Base-by-base conservation (phyloP, 129 eudicot genomes). In the Escallonia herrerae region DNA sequence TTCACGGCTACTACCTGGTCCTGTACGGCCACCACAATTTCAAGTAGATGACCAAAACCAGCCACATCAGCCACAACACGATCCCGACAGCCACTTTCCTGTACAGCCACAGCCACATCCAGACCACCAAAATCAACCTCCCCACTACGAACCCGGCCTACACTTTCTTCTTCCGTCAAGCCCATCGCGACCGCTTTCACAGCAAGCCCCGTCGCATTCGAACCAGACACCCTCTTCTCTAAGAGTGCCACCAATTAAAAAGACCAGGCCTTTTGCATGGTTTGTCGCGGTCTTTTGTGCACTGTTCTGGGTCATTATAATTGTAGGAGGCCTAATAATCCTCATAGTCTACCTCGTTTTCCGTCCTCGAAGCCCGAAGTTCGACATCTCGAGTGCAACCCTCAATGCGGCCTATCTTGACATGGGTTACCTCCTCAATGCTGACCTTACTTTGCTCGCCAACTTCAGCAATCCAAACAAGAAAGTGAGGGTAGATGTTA, bases 401-500 rank as follows among this genome's bases (percentile, higher is more conserved):
- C 74, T 94, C 53, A 94, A 94, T 13, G 88, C 89, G 0, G 99
- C 86, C 39, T 94, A 93, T 74, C 99, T 93, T 13, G 99, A 94
- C 77, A 80, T 86, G 82, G 96, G 96, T 1, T 86, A 86, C 59
- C 80, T 93, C 45, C 84, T 84, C 8, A 94, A 94, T 33, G 90
- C 88, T 0, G 99, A 94, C 62, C 33, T 89, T 39, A 89, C 87
- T 14, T 10, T 94, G 42, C 83, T 94, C 2, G 90, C 82, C 8
- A 94, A 94, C 78, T 94, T 94, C 83, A 94, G 87, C 2, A 94
- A 94, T 46, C 95, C 99, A 55, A 94, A 84, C 77, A 82, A 71
- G 60, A 94, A 86, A 65, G 88, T 83, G 37, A 78, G 52, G 2
- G 88, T 94, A 2, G 91, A 84, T 48, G 86, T 89, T 74, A 82